Conservation (phyloP, 495 filamentous ascomycete species). For the Xylaria longipes region DNA sequence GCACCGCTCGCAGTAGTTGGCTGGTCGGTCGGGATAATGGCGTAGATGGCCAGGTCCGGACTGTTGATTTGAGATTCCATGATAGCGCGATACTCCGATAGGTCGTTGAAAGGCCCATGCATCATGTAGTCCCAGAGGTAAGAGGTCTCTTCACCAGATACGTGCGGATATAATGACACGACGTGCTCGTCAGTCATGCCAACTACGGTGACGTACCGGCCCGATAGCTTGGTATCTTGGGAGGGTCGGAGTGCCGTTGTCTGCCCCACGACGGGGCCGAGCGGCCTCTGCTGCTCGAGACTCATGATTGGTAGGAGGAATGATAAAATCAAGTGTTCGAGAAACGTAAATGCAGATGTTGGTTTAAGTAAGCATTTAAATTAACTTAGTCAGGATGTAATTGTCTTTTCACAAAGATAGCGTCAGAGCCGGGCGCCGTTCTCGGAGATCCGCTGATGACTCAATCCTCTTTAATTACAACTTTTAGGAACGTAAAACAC, state of each 20-base stretch:
- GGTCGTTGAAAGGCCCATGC: constrained; percentile 47
- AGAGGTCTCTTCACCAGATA: constrained; percentile 44
- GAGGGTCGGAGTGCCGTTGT: constrained; percentile 35
- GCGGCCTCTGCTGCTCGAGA: constrained; percentile 15
- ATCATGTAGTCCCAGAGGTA: constrained; percentile 58
- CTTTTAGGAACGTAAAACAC: not conserved
- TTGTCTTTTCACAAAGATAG: not conserved
- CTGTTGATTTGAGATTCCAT: constrained; percentile 39
- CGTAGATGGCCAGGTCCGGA: constrained; percentile 49
- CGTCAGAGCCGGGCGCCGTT: not conserved
- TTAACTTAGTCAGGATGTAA: not conserved
- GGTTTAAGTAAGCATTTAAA: not conserved
- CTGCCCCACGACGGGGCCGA: constrained; percentile 35
- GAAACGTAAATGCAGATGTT: not conserved
- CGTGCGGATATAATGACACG: constrained; percentile 46
- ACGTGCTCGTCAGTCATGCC: constrained; percentile 47
- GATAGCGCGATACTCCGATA: constrained; percentile 40
- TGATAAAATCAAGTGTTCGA: not conserved
- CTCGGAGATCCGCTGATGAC: constrained; percentile 14
- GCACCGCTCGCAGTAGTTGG: not conserved
- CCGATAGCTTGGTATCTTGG: constrained; percentile 38
- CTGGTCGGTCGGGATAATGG: constrained; percentile 45
- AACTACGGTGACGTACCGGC: constrained; percentile 48
- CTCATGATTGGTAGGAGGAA: not conserved
- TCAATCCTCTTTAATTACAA: not conserved